Base-by-base conservation (phyloP, 257 asterid species). In the Solanum chaucha region DNA sequence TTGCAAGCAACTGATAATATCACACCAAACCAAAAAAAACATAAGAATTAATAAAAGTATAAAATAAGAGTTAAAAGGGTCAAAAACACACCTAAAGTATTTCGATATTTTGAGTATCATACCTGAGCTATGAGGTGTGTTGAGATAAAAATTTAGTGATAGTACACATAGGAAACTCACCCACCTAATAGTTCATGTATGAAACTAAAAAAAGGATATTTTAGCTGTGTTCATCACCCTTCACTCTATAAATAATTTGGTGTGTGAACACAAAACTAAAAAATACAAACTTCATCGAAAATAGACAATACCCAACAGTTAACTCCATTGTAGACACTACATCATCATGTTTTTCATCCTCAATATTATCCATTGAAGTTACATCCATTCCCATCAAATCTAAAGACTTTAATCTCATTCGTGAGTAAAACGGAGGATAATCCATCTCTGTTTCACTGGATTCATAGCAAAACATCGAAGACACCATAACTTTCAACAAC, bases 301-400 rank as follows among this genome's bases (percentile, higher is more conserved):
- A 67, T 26, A 13, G 15, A 67, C 34, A 20, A 75, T 90, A 91
- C 93, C 91, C 87, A 34, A 86, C 77, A 67, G 82, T 89, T 58
- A 80, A 85, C 86, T 87, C 91, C 88, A 84, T 70, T 34, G 90
- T 72, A 85, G 90, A 88, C 20, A 34, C 84, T 24, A 36, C 41
- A 46, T 84, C 67, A 30, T 34, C 59, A 8, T n/a, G 85, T 17
- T 58, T 38, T 41, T 84, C 88, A 51, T 87, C 86, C 36, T 38
- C 74, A 59, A 35, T 24, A 84, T 17, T 7, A 84, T 12, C 26
- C 55, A 13, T 7, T n/a, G 74, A 71, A 68, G 22, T 68, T 68
- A 68, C 8, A 28, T 68, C 40, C 75, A 68, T 28, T 3, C 75
- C 22, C 40, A 14, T 68, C n/a, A 17, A 58, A 64, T 84, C 26